Evolutionary conservation across 768 basidiomycete species (phyloP).

Genomic region (Mycena indigotica): DNA sequence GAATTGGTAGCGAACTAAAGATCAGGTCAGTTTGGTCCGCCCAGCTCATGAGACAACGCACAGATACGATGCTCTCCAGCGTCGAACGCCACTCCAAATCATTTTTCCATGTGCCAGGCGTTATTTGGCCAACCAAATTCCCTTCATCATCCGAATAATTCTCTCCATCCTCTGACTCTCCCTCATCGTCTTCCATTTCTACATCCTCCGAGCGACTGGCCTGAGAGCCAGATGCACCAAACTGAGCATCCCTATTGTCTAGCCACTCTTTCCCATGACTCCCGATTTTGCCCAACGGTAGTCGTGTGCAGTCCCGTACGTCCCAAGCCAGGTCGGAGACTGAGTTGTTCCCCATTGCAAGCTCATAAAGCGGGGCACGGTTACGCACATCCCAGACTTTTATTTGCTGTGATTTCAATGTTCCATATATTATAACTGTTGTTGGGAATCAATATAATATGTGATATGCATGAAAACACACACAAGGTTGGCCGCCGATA

Average conservation of each 20-base stretch:
- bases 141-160: slow-evolving; percentile 3
- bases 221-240: no score
- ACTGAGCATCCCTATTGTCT: neutral
- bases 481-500: slow-evolving; percentile 33
- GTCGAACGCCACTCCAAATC: slow-evolving; percentile 12
- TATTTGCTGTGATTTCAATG: slow-evolving; percentile 30
- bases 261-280: neutral
- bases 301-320: slow-evolving; percentile 22
- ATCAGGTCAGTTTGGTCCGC: neutral
- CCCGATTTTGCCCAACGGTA: slow-evolving; percentile 30
- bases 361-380: slow-evolving; percentile 35
- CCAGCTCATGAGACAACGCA: neutral
- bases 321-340: slow-evolving; percentile 35
- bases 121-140: slow-evolving; percentile 11
- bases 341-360: slow-evolving; percentile 39
- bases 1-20: slow-evolving; percentile 14
- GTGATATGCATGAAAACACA: slow-evolving; percentile 1
- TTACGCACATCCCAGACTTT: slow-evolving; percentile 41
- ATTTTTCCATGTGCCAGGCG: slow-evolving; percentile 8
- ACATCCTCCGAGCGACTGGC: no score
- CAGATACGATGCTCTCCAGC: slow-evolving; percentile 14
- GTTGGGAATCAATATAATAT: neutral
- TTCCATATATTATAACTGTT: slow-evolving; percentile 31
- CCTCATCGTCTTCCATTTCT: neutral
- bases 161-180: slow-evolving; percentile 2